A percentile compares a stretch with the other conserved stretches of the same genome.
Conservation (phyloP, 108 stramenopile genomes). For the Cyclotella kingstonii region DNA sequence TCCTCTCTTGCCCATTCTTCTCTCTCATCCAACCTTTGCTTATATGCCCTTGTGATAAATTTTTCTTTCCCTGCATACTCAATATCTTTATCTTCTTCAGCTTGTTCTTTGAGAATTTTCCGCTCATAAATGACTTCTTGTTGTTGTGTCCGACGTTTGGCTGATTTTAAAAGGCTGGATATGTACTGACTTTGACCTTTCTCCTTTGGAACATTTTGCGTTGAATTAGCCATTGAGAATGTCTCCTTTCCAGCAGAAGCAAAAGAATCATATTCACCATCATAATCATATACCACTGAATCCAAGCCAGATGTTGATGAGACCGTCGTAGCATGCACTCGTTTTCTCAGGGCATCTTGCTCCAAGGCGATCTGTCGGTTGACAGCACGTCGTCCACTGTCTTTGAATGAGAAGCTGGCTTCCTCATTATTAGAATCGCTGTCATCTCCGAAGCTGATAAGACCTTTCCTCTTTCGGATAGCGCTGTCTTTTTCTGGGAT, state of each 20-base stretch:
- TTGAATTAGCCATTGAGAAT: neutral
- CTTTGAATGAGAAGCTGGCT: constrained; percentile 10
- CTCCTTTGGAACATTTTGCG: constrained; percentile 6
- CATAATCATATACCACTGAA: constrained; percentile 57
- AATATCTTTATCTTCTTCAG: constrained; percentile 46
- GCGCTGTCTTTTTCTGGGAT: constrained; percentile 11
- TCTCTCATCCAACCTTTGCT: constrained; percentile 70
- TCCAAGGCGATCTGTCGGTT: constrained; percentile 65
- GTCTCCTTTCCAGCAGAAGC: constrained; percentile 9
- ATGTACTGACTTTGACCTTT: constrained; percentile 63
- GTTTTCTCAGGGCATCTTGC: constrained; percentile 66
- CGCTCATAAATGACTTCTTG: constrained; percentile 69
- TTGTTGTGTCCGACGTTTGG: constrained; percentile 57
- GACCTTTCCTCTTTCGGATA: too few relatives aligned
- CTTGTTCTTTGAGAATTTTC: constrained; percentile 63
- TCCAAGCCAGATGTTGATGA: constrained; percentile 29
- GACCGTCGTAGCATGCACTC: too few relatives aligned
- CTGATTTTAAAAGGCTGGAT: constrained; percentile 53
- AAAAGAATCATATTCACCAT: constrained; percentile 69
- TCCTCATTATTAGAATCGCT: constrained; percentile 33
- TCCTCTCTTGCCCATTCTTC: constrained; percentile 66
- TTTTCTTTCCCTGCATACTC: constrained; percentile 75
- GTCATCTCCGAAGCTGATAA: constrained; percentile 15
- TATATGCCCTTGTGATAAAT: constrained; percentile 73
- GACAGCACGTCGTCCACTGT: constrained; percentile 35